Percentiles rank a stretch among this genome's conserved stretches.
These are phyloP conservation scores for Phytophthora tubulina DNA, from an alignment of 352 stramenopile species.

Conservation along the genomic window DNA sequence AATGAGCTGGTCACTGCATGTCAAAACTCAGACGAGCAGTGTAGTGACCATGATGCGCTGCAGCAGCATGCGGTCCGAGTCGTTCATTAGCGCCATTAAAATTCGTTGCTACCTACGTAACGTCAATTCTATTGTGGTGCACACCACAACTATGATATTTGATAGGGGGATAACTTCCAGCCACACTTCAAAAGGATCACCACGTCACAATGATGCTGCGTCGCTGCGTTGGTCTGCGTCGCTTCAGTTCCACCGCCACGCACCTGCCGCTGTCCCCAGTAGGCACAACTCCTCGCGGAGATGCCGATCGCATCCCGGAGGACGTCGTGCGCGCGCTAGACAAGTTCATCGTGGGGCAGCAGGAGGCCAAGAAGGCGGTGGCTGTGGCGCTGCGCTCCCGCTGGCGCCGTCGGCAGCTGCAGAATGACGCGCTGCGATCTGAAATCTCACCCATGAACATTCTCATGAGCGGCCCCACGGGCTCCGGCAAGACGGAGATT, in stretches of 20 bases:
- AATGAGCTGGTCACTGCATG: neutral
- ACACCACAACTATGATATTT: conserved; percentile 11
- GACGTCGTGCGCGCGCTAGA: conserved; percentile 95
- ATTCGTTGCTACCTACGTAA: neutral
- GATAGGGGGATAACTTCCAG: neutral
- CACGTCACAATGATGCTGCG: conserved; percentile 26
- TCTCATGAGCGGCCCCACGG: conserved; percentile 99
- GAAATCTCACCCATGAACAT: conserved; percentile 99
- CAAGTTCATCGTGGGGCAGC: conserved; percentile 97
- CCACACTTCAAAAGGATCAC: conserved; percentile 32
- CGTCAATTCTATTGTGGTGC: neutral
- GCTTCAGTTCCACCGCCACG: conserved; percentile 34
- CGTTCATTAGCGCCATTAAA: conserved; percentile 61
- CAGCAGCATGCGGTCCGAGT: conserved; percentile 79
- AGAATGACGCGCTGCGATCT: conserved; percentile 79
- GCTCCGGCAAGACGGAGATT: conserved; percentile 99
- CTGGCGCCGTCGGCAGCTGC: conserved; percentile 96
- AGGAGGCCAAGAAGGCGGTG: conserved; percentile 97
- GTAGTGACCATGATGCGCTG: conserved; percentile 73
- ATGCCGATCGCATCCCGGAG: conserved; percentile 79
- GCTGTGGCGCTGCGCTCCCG: conserved; percentile 98
- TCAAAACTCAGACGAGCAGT: neutral
- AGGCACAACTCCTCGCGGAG: conserved; percentile 12
- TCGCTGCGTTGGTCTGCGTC: conserved; percentile 29
- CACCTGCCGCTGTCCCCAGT: conserved; percentile 25